Evolutionary conservation across 768 basidiomycete genomes (phyloP), one percentile per base, ranked within the genome.

Genomic region (Strobilomyces echinocephalus): DNA sequence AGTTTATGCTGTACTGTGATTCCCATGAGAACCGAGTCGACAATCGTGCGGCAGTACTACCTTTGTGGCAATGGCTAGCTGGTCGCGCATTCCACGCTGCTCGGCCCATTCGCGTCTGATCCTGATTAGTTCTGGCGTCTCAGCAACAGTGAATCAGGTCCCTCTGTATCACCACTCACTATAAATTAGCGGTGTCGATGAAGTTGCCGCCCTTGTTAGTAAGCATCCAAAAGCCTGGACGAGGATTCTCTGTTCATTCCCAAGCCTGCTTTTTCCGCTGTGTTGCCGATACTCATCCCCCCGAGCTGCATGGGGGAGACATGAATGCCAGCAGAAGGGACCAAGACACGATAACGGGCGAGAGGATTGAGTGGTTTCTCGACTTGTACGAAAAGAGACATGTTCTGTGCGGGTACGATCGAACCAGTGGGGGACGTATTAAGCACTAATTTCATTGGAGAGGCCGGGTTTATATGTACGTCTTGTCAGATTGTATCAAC

Each of bases 51-150:
- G 18, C 3, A 21, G 42, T 2, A 18, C 30, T 31, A 71, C 70
- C 72, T 73, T 78, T 18, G 76, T 76, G 1, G 76, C 77, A 40
- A 78, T 63, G 56, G 77, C 68, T 15, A 80, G 67, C 52, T 77
- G 74, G 53, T 79, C 73, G 20, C 78, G 71, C 47, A 73, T 69
- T 2, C 67, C 69, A 20, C 75, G 67, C 36, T 58, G 51, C 58
- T 74, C 70, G 60, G 73, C 73, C 77, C 79, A 80, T 59, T 78
- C 77, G 18, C 79, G 74, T 59, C 56, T 77, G 82, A 50, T 81
- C 74, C 61, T 83, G 79, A 54, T 74, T 77, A 41, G 14, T 15
- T 10, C 18, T 9, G 34, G 7, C 6, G 16, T 5, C 35, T n/a
- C 16, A 36, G 35, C 35, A 16, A 36, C 15, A 4, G 1, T 7